Evolutionary conservation across 768 basidiomycete genomes (phyloP), one percentile per base, ranked within the genome.

Genomic region (Lentinula guzmanii): DNA sequence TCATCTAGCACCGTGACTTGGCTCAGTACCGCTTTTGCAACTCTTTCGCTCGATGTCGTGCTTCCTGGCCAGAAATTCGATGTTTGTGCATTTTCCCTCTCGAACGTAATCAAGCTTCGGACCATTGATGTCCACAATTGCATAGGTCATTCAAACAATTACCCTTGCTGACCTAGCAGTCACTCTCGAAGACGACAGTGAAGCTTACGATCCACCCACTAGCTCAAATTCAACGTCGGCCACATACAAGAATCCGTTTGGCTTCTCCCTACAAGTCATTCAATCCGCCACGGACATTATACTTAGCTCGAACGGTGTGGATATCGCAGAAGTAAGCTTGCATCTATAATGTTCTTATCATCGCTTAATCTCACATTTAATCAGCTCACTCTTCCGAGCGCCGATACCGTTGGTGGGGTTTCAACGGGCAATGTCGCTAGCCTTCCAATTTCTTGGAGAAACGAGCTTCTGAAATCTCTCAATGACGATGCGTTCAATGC

Each of bases 241-340:
- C 15, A 72, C 77, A 64, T 88, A 87, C 70, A 82, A 81, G 70
- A 91, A 90, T 71, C 89, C 89, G 1, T 90, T 90, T 68, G 89
- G 89, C 3, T 91, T 91, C 72, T 82, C 85, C 10, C 69, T 90
- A 58, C 86, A 89, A 66, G 85, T 88, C 24, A 70, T 84, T 10
- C 76, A 81, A 64, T 74, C 83, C 2, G 77, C 79, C 0, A 77
- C 89, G 66, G 78, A 79, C 24, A 81, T 90, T 64, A 76, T 76
- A 52, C 70, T 91, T 51, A 75, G 72, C 16, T 72, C 72, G 5
- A 74, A 75, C 21, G 84, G 85, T 4, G 68, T 74, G 31, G 72
- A 84, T 61, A 76, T 82, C 41, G 86, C 86, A 33, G 71, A 79
- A 70, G 86, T 87, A 68, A 24, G 33, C 16, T 37, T 54, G 21